phyloP scores from a whole-genome alignment of 768 basidiomycete species.

The Mrakia gelida region DNA sequence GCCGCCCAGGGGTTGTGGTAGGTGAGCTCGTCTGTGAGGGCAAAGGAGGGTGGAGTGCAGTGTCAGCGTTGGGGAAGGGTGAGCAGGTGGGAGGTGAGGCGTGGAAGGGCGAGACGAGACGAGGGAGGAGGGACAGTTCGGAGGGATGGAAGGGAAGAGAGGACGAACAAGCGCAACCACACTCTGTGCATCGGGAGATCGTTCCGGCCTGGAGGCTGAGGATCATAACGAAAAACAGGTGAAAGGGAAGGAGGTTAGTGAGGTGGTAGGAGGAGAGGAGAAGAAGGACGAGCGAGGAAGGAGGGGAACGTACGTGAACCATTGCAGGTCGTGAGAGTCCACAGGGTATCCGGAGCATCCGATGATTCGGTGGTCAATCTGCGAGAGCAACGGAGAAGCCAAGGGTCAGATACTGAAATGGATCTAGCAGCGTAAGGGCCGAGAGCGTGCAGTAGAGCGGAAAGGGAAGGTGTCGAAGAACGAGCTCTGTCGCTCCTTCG shows the following conservation, averaged over 20 bases:
- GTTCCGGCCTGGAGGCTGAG: background rate
- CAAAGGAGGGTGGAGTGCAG: background rate
- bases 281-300: background rate
- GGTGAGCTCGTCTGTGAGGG: constrained; percentile 22
- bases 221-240: background rate
- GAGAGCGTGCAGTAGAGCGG: background rate
- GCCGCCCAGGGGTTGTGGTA: constrained; percentile 33
- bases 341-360: constrained; percentile 94
- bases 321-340: constrained; percentile 89
- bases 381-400: background rate
- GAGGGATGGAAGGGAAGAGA: background rate
- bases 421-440: too few species aligned
- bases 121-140: constrained; percentile 17
- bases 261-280: background rate
- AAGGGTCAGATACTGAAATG: background rate
- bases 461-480: background rate
- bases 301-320: constrained; percentile 54
- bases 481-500: background rate
- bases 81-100: background rate
- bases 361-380: constrained; percentile 74
- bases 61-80: too few species aligned
- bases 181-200: background rate
- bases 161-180: background rate
- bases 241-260: background rate
- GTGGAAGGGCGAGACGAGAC: background rate